A percentile compares a stretch with the other conserved stretches of the same genome.
Conservation (phyloP, 306 rosid genomes). For the Erythrophleum fordii region DNA sequence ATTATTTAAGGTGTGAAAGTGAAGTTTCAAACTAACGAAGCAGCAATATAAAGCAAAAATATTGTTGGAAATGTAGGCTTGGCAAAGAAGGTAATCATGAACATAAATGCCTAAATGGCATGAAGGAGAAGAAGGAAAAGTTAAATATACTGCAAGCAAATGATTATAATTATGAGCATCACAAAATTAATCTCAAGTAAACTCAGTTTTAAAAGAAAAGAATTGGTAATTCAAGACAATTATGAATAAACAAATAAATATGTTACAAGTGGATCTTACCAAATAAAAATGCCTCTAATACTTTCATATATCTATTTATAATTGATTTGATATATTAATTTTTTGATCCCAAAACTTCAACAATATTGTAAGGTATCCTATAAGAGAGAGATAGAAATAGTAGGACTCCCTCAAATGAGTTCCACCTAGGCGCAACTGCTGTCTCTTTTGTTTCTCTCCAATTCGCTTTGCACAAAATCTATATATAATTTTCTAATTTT, state of each 20-base stretch:
- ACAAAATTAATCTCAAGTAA: neutral
- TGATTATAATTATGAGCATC: neutral
- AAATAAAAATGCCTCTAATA: too few species aligned
- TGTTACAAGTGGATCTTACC: too few species aligned
- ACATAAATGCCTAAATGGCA: conserved; percentile 44
- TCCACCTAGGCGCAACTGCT: too few species aligned
- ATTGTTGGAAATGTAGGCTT: conserved; percentile 52
- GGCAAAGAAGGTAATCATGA: conserved; percentile 63
- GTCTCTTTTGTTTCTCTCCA: too few species aligned
- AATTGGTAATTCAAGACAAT: neutral
- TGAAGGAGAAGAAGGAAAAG: neutral
- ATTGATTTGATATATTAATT: neutral
- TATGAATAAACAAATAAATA: too few species aligned
- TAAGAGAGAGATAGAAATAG: neutral
- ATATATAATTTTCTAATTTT: too few species aligned
- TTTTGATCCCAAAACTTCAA: too few species aligned
- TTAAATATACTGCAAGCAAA: neutral
- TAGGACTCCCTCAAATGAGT: too few species aligned
- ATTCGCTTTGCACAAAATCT: too few species aligned
- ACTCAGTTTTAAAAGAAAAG: neutral
- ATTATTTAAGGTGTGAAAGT: conserved; percentile 42
- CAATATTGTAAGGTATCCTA: neutral
- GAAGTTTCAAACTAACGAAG: conserved; percentile 46
- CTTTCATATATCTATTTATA: neutral
- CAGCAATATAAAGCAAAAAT: conserved; percentile 45